A percentile compares a stretch with the other conserved stretches of the same genome.
Conservation (phyloP, 2,329 filamentous ascomycete species). For the Pyricularia sp. region DNA sequence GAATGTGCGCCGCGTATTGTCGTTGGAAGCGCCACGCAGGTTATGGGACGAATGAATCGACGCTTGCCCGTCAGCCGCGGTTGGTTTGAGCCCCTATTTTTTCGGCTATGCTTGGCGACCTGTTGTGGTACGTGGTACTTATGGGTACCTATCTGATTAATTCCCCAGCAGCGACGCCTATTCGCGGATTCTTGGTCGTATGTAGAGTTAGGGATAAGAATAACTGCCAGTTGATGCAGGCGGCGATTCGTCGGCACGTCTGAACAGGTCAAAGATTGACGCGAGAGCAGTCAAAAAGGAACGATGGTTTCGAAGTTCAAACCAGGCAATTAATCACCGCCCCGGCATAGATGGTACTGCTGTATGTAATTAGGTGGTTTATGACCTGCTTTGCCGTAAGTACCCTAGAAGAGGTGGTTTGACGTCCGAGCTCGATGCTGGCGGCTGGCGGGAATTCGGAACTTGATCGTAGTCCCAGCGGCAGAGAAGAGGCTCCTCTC, state of each 20-base stretch:
- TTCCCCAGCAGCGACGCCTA: background rate
- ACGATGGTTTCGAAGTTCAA: background rate
- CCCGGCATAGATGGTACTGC: background rate
- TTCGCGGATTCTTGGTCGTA: background rate
- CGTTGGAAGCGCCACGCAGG: background rate
- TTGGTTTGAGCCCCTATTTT: conserved; percentile 3
- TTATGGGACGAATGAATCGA: conserved; percentile 7
- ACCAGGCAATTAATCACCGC: background rate
- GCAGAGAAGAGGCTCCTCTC: background rate
- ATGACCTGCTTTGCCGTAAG: background rate
- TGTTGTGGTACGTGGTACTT: background rate
- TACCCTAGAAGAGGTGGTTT: background rate
- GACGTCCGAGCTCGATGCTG: background rate
- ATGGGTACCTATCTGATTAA: background rate
- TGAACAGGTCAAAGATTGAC: background rate
- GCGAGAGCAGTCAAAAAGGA: background rate
- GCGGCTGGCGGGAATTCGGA: background rate
- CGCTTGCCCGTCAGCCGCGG: background rate
- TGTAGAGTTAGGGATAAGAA: background rate
- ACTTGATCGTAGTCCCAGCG: background rate
- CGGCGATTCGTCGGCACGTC: background rate
- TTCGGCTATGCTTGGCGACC: background rate
- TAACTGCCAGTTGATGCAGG: background rate
- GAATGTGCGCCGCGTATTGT: background rate
- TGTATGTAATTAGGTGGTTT: background rate